phyloP scores from a whole-genome alignment of 208 protist species.

The Trypanosoma boissoni region DNA sequence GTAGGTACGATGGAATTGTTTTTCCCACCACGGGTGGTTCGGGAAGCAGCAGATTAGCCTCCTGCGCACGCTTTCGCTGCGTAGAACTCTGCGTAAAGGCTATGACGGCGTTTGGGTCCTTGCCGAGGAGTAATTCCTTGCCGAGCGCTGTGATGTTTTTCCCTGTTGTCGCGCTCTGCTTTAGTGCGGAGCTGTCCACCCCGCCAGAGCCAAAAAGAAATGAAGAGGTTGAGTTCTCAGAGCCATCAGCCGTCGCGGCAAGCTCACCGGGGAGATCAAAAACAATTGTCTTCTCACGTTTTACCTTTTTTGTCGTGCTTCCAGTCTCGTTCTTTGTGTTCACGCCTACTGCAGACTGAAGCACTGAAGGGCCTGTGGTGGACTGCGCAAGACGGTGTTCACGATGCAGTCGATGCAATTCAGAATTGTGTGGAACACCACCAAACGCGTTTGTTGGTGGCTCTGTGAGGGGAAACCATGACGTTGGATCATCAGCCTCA shows the following conservation, averaged over 20 bases:
- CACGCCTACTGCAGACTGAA: too few relatives aligned
- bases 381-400: constrained; percentile 42
- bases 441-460: constrained; percentile 25
- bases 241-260: constrained; percentile 11
- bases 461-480: constrained; percentile 71
- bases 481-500: constrained; percentile 67
- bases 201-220: constrained; percentile 8
- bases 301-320: constrained; percentile 35
- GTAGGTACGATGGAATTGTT: constrained; percentile 63
- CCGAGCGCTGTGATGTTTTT: constrained; percentile 76
- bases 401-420: constrained; percentile 57
- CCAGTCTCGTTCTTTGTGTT: too few relatives aligned
- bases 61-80: constrained; percentile 63
- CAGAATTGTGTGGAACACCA: constrained; percentile 30
- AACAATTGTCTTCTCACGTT: constrained; percentile 59
- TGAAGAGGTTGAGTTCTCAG: background rate
- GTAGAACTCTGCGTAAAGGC: constrained; percentile 60
- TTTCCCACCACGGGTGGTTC: constrained; percentile 49
- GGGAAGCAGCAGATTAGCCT: constrained; percentile 51
- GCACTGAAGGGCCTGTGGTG: too few relatives aligned
- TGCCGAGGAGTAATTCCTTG: constrained; percentile 70
- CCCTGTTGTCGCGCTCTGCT: constrained; percentile 52
- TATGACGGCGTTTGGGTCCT: constrained; percentile 47
- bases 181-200: constrained; percentile 41
- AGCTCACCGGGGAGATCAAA: constrained; percentile 49